These are phyloP conservation scores for Auricularia sp. DNA, from an alignment of 768 basidiomycete species.

Conservation along the genomic window DNA sequence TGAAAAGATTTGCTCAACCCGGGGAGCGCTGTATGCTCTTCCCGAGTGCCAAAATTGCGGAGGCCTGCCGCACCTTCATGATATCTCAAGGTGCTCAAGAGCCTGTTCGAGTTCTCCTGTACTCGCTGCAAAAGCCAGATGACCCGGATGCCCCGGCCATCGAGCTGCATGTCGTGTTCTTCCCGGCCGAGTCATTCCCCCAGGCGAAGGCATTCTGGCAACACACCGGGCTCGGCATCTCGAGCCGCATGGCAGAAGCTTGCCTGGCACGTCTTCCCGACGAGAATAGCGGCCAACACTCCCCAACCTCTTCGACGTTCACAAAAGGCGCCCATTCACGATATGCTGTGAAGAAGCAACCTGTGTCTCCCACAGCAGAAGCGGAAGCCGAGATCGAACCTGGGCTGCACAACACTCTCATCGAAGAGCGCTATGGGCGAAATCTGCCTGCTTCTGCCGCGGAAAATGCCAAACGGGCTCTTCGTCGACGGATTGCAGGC, in stretches of 20 bases:
- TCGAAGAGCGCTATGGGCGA: constrained; percentile 92
- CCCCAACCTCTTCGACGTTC: constrained; percentile 21
- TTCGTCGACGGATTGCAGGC: constrained; percentile 85
- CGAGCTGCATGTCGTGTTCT: constrained; percentile 76
- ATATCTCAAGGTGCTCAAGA: constrained; percentile 38
- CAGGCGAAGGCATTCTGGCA: constrained; percentile 94
- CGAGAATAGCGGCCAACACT: constrained; percentile 11
- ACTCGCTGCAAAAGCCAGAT: constrained; percentile 39
- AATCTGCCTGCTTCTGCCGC: constrained; percentile 70
- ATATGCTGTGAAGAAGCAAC: constrained; percentile 37
- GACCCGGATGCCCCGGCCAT: constrained; percentile 20
- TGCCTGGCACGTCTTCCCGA: constrained; percentile 65
- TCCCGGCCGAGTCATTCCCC: constrained; percentile 47
- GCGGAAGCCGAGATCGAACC: constrained; percentile 29
- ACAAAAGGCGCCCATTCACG: constrained; percentile 46
- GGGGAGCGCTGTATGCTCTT: constrained; percentile 74
- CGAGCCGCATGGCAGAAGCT: constrained; percentile 75
- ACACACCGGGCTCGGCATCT: constrained; percentile 84
- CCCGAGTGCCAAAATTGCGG: constrained; percentile 62
- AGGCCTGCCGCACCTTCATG: constrained; percentile 68
- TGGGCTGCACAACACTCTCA: constrained; percentile 58
- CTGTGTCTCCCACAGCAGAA: constrained; percentile 9
- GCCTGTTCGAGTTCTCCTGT: constrained; percentile 58
- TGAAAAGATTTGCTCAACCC: constrained; percentile 62
- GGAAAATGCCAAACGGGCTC: constrained; percentile 70